phyloP scores from a whole-genome alignment of 768 basidiomycete genomes.

The Lactarius pseudohatsudake region DNA sequence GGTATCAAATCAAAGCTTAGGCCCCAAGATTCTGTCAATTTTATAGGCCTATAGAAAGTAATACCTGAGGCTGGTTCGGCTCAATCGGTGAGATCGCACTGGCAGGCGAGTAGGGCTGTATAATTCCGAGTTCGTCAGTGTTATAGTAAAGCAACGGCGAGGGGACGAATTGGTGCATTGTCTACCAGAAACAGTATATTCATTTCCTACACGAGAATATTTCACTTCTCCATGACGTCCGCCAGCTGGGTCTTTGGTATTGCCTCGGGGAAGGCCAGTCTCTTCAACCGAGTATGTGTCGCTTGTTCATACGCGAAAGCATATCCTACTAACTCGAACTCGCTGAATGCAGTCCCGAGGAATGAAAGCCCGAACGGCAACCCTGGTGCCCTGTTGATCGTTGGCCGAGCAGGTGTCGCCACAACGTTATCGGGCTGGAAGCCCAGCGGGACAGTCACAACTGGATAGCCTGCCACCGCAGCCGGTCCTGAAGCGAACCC shows the following conservation, averaged over 20 bases:
- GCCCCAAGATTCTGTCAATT: too few species aligned
- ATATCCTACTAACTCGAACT: slow-evolving; percentile 31
- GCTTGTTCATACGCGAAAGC: slow-evolving; percentile 36
- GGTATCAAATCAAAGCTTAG: too few species aligned
- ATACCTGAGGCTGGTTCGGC: too few species aligned
- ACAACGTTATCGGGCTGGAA: slow-evolving; percentile 31
- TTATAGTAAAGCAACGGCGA: neutral
- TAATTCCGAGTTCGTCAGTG: neutral
- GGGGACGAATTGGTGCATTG: neutral
- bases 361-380: slow-evolving; percentile 33
- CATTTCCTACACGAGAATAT: too few species aligned
- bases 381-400: slow-evolving; percentile 30
- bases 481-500: slow-evolving; percentile 24
- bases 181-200: neutral
- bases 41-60: too few species aligned
- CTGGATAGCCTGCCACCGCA: slow-evolving; percentile 32
- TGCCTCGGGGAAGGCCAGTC: slow-evolving; percentile 29
- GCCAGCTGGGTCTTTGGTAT: slow-evolving; percentile 33
- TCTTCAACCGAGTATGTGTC: slow-evolving; percentile 31
- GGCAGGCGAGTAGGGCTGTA: neutral
- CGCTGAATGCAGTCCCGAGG: slow-evolving; percentile 33
- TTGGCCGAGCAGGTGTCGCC: slow-evolving; percentile 26
- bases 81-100: too few species aligned
- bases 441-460: slow-evolving; percentile 32
- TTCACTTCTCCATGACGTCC: slow-evolving; percentile 25